Evolutionary conservation across 1,139 yeast genomes (phyloP), one percentile per base, ranked within the genome.

Genomic region (Hanseniaspora gamundiae): DNA sequence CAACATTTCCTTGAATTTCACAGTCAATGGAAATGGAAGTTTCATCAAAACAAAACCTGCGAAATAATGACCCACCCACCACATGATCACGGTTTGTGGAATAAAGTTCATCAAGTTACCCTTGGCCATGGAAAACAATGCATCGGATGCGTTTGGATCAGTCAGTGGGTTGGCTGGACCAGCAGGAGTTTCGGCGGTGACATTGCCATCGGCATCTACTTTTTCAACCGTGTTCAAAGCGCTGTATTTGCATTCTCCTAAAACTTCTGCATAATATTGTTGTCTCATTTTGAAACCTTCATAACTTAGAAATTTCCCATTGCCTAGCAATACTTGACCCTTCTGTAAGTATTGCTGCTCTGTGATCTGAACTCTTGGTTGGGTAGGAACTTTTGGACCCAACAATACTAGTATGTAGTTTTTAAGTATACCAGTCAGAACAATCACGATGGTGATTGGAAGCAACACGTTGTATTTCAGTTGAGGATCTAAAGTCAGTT

Each of bases 41-140:
- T 76, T 75, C 80, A 81, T 84, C 42, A 88, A 74, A 19, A 91
- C 82, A 55, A 87, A 86, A 1, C 96, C 97, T 8, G 93, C 87
- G 61, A 87, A 91, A 65, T 91, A 86, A 54, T 80, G 85, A 59
- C 86, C 86, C 51, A 88, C 91, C 95, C 96, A 91, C 52, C 88
- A 88, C 96, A 91, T 88, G 53, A 88, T 81, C 41, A 87, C 61
- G 0, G 96, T 86, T 64, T 91, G 97, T 1, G 97, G 96, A 17
- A 87, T 75, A 59, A 80, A 85, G 62, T 78, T 84, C 60, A 88
- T 78, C 54, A 86, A 67, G 56, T 86, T 88, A 4, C 81, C 80
- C 59, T 85, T 85, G 46, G 88, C 76, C 80, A 85, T 80, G 45
- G 71, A 73, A 73, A 81, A 73, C 69, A 87, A 66, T n/a, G 80